These are phyloP conservation scores for Salix arbutifolia DNA, from an alignment of 345 rosid species.

Conservation along the genomic window DNA sequence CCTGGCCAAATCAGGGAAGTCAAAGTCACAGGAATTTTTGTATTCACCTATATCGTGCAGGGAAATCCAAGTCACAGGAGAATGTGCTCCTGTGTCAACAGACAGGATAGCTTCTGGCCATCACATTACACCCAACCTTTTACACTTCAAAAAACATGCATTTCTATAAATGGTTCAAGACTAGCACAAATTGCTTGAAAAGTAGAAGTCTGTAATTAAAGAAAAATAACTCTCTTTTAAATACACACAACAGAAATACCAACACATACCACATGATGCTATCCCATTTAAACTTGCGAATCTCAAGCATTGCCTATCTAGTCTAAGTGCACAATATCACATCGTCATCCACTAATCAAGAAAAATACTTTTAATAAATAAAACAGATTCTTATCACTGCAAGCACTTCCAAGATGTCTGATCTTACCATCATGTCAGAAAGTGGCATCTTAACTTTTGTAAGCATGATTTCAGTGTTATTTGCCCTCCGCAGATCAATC, in stretches of 20 bases:
- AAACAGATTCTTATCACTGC: neutral
- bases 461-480: constrained; percentile 99
- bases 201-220: neutral
- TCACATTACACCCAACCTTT: neutral
- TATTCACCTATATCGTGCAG: neutral
- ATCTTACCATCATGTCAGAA: constrained; percentile 95
- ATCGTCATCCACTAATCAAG: neutral
- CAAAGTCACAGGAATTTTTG: neutral
- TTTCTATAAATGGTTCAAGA: neutral
- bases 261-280: neutral
- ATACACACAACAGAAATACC: neutral
- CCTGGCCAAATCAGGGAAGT: too few species aligned
- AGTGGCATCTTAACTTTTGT: constrained; percentile 99
- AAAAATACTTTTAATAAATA: too few species aligned
- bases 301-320: neutral
- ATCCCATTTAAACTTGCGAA: neutral
- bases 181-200: neutral
- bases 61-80: neutral
- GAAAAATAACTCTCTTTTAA: neutral
- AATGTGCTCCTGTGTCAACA: neutral
- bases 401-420: constrained; percentile 8
- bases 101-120: neutral
- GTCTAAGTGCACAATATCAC: neutral
- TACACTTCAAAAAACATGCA: neutral
- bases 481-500: constrained; percentile 95